Base-by-base conservation (phyloP, 73 alveolate species). In the Paramecium sexaurelia region DNA sequence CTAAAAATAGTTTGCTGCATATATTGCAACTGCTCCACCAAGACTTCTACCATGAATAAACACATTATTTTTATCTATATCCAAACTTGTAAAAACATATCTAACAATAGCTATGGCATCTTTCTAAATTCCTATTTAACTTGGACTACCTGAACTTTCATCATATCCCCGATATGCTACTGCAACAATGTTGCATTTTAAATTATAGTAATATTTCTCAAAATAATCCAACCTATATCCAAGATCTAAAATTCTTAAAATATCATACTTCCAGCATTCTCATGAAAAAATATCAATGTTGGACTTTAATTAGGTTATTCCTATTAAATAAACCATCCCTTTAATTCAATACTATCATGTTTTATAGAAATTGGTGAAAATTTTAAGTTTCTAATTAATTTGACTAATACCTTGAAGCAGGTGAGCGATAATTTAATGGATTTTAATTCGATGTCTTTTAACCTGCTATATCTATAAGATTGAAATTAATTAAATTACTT, bases 141-240 rank as follows among this genome's bases (percentile, higher is more conserved):
- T 75, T 22, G 66, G 78, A 32, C 40, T 51, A 17, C 39, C 87
- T 9, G 78, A 29, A 57, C 84, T 75, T 10, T 69, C 78, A 36
- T 85, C 92, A 36, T 85, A 85, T 61, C 92, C 92, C 33, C 92
- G 35, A 51, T 85, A 86, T 26, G 93, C 93, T 11, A 86, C 82
- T 17, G 69, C 69, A 39, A 86, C 56, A 5, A 86, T 24, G 40
- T 86, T 86, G 19, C 82, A 71, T 27, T 61, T 57, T 24, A 75
- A 35, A 4, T 85, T 35, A 19, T 85, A 27, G 35, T 57, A 57
- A 85, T 85, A 85, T 43, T 85, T 85, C 20, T 45, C 78, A 55
- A 85, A 85, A 85, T 85, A 85, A 32, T 85, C 78, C 29, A 85
- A 57, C 4, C 92, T 33, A 29, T 57, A 32, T 10, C 87, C 92